Evolutionary conservation across 2,329 filamentous ascomycete genomes (phyloP).

Genomic region (Curvularia verruculosa): DNA sequence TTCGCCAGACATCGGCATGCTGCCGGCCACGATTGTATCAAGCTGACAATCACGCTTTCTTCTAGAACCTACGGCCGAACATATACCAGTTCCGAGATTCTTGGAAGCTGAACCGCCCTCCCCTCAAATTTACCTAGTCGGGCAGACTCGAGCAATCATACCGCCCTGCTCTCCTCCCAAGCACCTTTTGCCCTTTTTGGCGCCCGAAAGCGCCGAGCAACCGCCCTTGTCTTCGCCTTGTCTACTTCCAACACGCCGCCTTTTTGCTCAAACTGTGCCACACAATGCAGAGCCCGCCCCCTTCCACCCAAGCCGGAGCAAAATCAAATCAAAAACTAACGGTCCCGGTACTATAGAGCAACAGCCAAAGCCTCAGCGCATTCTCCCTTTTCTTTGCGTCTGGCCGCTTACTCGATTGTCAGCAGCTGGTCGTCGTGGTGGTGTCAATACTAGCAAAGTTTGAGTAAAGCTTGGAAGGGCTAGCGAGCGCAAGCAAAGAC

Average conservation of each 20-base stretch:
- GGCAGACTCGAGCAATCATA: constrained; percentile 3
- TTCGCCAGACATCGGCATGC: constrained; percentile 10
- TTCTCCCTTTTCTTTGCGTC: neutral
- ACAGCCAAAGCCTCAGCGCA: neutral
- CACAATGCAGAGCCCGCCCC: neutral
- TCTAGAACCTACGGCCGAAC: neutral
- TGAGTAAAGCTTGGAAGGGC: neutral
- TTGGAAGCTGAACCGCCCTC: neutral
- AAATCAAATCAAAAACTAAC: neutral
- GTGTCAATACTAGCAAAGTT: neutral
- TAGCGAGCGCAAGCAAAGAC: neutral
- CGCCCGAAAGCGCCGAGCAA: neutral
- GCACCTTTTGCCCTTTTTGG: neutral
- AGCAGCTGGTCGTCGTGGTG: neutral
- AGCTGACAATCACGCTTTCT: no score
- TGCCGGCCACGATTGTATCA: neutral
- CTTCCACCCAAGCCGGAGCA: neutral
- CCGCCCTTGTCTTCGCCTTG: neutral
- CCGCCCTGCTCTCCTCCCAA: neutral
- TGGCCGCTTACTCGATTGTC: neutral
- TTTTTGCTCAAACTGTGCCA: neutral
- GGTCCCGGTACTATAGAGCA: neutral
- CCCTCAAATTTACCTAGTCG: constrained; percentile 6
- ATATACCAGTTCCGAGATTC: neutral
- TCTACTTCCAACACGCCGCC: neutral